Evolutionary conservation across 176 grass and related monocot species (phyloP).

Genomic region (Eleusine coracana): DNA sequence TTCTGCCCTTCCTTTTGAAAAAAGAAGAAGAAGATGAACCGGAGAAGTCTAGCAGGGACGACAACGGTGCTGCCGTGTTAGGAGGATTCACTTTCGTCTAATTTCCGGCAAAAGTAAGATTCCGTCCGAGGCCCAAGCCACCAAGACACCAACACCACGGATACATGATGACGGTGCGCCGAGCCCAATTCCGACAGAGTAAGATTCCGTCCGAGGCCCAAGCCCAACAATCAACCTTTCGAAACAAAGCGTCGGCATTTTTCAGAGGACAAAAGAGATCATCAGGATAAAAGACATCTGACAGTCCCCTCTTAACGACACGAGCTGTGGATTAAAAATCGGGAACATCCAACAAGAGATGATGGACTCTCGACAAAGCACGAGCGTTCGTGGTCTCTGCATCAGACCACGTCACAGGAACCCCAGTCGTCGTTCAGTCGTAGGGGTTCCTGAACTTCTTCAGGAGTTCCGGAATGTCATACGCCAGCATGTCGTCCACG

Average conservation of each 20-base stretch:
- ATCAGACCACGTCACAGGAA: neutral
- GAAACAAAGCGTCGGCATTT: neutral
- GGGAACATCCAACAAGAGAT: neutral
- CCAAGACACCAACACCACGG: too few species aligned
- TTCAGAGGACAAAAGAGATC: neutral
- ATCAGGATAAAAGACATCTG: neutral
- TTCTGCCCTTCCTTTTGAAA: neutral
- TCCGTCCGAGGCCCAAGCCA: too few species aligned
- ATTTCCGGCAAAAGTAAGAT: too few species aligned
- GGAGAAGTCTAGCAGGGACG: neutral
- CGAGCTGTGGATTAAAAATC: neutral
- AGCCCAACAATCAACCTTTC: neutral
- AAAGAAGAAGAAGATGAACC: neutral
- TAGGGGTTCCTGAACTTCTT: conserved; percentile 91
- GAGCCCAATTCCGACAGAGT: neutral
- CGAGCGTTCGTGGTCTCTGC: neutral
- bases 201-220: neutral
- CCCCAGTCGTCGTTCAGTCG: conserved; percentile 31
- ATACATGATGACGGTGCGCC: neutral
- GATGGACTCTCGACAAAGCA: neutral
- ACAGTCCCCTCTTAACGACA: neutral
- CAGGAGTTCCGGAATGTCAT: conserved; percentile 81
- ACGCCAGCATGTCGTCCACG: conserved; percentile 80
- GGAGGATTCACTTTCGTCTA: neutral
- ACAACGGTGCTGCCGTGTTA: neutral